Conservation (phyloP, 306 rosid genomes). For the Cicer yamashitae region DNA sequence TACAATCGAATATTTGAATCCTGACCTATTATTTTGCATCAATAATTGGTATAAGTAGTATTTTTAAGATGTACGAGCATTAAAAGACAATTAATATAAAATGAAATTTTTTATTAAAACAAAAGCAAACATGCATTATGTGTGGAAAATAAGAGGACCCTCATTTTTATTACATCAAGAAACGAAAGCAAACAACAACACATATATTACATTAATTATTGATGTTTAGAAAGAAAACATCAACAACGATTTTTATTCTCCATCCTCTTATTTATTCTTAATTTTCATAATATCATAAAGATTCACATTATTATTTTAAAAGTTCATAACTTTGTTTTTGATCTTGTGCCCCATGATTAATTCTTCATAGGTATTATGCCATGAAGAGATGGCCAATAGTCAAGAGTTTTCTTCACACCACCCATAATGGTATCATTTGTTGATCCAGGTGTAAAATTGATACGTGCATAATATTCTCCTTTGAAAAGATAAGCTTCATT, state of each 20-base stretch:
- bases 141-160: no score
- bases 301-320: no score
- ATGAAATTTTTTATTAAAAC: no score
- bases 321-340: no score
- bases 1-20: no score
- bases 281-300: no score
- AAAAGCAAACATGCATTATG: no score
- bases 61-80: no score
- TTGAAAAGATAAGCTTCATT: constrained; percentile 6
- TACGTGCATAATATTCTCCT: neutral
- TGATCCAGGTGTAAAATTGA: neutral
- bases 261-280: no score
- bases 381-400: neutral
- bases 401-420: neutral
- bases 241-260: neutral
- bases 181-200: neutral
- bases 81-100: no score
- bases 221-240: neutral
- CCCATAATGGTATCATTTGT: neutral
- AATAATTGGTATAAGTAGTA: no score
- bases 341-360: neutral
- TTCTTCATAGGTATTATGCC: neutral
- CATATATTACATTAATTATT: neutral
- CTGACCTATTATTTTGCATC: no score
- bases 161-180: neutral